phyloP scores from a whole-genome alignment of 164 flowering plant species.

The Nymphaea thermarum region DNA sequence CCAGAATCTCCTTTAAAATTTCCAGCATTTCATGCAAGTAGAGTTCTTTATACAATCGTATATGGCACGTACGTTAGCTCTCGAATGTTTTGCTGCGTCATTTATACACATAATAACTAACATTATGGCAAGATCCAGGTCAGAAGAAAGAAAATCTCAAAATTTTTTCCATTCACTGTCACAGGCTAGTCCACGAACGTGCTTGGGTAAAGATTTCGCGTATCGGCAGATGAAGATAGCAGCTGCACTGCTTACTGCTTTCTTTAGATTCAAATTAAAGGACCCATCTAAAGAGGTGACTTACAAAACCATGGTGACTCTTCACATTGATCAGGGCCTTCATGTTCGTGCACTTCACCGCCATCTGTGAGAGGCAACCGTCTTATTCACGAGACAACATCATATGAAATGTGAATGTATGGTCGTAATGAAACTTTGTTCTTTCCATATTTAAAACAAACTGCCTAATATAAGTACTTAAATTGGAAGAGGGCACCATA shows the following conservation, averaged over 20 bases:
- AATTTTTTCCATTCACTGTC: too few relatives aligned
- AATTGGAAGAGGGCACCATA: too few relatives aligned
- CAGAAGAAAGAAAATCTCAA: neutral
- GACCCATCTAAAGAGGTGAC: conserved; percentile 30
- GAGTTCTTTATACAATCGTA: neutral
- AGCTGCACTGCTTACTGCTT: conserved; percentile 34
- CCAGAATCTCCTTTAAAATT: conserved; percentile 71
- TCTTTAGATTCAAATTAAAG: conserved; percentile 42
- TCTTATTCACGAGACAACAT: too few relatives aligned
- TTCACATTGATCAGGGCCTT: conserved; percentile 51
- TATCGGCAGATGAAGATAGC: conserved; percentile 76
- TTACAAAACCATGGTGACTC: conserved; percentile 62
- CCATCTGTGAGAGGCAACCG: conserved; percentile 8
- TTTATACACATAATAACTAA: too few relatives aligned
- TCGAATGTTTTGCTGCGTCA: neutral
- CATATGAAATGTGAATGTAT: too few relatives aligned
- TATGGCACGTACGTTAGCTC: neutral
- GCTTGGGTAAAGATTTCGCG: conserved; percentile 69
- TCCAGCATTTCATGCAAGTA: conserved; percentile 48
- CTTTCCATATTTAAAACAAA: too few relatives aligned
- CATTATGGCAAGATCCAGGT: neutral
- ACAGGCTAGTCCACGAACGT: conserved; percentile 70
- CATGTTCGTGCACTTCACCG: conserved; percentile 29
- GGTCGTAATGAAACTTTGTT: too few relatives aligned
- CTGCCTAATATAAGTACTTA: too few relatives aligned